Base-by-base conservation (phyloP, 768 basidiomycete species). In the Rhodotorula graminis region DNA sequence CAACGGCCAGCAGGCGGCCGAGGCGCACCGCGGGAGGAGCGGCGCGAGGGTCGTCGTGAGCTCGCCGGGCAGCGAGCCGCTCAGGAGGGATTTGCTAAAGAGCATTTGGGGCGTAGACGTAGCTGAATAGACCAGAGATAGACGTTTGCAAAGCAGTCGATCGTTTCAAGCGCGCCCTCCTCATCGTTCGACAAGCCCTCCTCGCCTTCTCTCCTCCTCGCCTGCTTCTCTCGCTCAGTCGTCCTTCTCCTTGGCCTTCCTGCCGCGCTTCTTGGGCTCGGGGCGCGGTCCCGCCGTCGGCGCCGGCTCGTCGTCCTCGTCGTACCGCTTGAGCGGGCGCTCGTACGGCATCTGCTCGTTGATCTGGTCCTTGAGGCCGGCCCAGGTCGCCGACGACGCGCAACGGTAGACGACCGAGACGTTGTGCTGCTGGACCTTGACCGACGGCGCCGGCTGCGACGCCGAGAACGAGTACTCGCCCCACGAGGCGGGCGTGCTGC, bases 41-140 rank as follows among this genome's bases (percentile, higher is more conserved):
- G 73, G 69, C 5, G 65, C 73, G 50, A 60, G 56, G 47, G 73
- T 74, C 2, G 62, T 71, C 19, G 44, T 59, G 3, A 52, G 23
- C 9, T 60, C 56, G 42, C 65, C 73, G 8, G 73, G 73, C 27
- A 64, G 58, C 29, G 69, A 65, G 53, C 7, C 21, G 56, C 37
- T 74, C 52, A 25, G 65, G 58, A 53, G 37, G 40, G 61, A 67
- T 12, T 5, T 74, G 57, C 19, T 74, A 25, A 31, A 33, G 40
- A n/a, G 65, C 11, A 60, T 74, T 9, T 74, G 73, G 73, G 73
- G 69, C 16, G 69, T 70, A 1, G 53, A 50, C 0, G 37, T 58
- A 11, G 2, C 23, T 1, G 53, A 7, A 11, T 55, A 55, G 53
- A 55, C 53, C 4, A 25, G 23, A 25, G 12, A 23, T 50, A 21